Evolutionary conservation across 805 yeast genomes (phyloP), one percentile per base, ranked within the genome.

Genomic region (Lipomyces kockii): DNA sequence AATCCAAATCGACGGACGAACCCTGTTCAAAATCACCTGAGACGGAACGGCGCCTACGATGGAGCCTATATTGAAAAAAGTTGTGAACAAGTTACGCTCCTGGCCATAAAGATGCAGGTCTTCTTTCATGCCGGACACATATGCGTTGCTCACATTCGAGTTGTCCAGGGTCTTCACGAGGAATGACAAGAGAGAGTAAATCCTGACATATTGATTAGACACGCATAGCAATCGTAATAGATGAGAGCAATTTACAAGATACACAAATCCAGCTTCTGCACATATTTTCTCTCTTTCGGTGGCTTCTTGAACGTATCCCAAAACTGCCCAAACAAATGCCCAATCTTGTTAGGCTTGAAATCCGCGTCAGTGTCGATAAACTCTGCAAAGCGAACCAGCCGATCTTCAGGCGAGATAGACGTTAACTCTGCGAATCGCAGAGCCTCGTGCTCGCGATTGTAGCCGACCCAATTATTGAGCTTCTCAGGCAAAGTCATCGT

Each of bases 91-190:
- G 37, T 68, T 68, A 25, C 63, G 66, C 51, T 68, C 64, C 22
- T 66, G 58, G 22, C 67, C 64, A 17, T 61, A 59, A 6, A 68
- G 62, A n/a, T 25, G 79, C 55, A 88, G 77, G 58, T 81, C 87
- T 70, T 59, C 86, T 67, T 83, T 77, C 85, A 89, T 81, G 29
- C 90, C 89, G n/a, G 87, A 83, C 56, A 86, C 87, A 72, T 87
- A 88, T 1, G 91, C 91, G 72, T 87, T 86, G 68, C 83, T 82
- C 65, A 85, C 78, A 74, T 88, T 88, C 46, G 85, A 80, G 59
- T 82, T 82, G 74, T 88, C 91, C 61, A 88, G 79, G 63, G 86
- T 85, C 74, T 85, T 86, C 55, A 80, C 80, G 74, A 80, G 80
- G 73, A 78, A 80, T 6, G 81, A 77, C 29, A 74, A 46, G 17